These are phyloP conservation scores for Penstemon newberryi DNA, from an alignment of 257 asterid species.

Conservation along the genomic window DNA sequence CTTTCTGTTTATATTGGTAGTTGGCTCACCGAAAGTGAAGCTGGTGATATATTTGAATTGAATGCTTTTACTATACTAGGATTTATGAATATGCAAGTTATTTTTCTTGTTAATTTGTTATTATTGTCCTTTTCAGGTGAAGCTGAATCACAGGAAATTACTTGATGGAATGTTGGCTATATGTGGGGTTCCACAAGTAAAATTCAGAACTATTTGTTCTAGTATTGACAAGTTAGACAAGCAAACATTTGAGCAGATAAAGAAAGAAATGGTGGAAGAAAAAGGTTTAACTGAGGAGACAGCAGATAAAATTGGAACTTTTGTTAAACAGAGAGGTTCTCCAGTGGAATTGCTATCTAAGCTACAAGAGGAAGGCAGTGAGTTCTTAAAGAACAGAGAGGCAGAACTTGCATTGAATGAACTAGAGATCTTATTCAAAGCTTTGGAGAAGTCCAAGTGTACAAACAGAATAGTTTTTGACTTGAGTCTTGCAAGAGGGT, in stretches of 20 bases:
- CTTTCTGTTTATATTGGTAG: background rate
- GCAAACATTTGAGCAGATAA: constrained; percentile 80
- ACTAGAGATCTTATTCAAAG: constrained; percentile 71
- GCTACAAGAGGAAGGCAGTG: constrained; percentile 63
- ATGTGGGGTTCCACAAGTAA: constrained; percentile 86
- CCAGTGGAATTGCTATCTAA: constrained; percentile 66
- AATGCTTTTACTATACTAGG: too few relatives aligned
- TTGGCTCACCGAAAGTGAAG: background rate
- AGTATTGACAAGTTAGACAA: constrained; percentile 94
- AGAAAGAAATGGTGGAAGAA: constrained; percentile 90
- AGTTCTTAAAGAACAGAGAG: constrained; percentile 59
- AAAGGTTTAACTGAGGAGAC: constrained; percentile 77
- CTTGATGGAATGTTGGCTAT: constrained; percentile 89
- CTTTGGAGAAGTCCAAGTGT: constrained; percentile 69
- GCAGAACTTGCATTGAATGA: constrained; percentile 68
- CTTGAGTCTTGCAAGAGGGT: constrained; percentile 96
- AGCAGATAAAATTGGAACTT: constrained; percentile 73
- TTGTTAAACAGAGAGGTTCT: constrained; percentile 73
- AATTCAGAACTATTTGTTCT: constrained; percentile 81
- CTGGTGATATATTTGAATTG: background rate
- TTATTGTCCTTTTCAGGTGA: constrained; percentile 55
- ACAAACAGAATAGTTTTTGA: constrained; percentile 68
- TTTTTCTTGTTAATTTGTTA: constrained; percentile 3
- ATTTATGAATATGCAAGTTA: too few relatives aligned
- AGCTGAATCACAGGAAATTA: constrained; percentile 79